These are phyloP conservation scores for Nakazawaea anatomiae DNA, from an alignment of 805 yeast species.

Conservation along the genomic window DNA sequence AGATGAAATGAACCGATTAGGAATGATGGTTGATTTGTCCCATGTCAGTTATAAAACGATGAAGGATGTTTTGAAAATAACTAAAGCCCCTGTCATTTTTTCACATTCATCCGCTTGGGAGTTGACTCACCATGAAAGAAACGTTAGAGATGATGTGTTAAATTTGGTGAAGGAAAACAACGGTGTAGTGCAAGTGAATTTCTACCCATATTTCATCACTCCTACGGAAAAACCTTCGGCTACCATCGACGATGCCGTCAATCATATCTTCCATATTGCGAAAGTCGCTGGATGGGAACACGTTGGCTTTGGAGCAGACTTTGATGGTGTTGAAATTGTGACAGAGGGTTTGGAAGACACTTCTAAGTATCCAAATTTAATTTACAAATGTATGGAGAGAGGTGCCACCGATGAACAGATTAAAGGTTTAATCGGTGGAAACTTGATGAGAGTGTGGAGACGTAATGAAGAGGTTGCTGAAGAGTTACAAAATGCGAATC, in stretches of 20 bases:
- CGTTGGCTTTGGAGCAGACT: conserved; percentile 41
- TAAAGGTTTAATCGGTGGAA: conserved; percentile 30
- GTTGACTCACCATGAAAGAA: conserved; percentile 30
- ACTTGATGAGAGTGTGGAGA: conserved; percentile 34
- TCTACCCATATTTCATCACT: conserved; percentile 31
- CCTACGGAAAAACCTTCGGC: conserved; percentile 14
- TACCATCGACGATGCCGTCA: conserved; percentile 37
- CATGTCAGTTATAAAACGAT: conserved; percentile 43
- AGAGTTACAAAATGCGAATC: conserved; percentile 5
- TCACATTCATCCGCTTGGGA: conserved; percentile 35
- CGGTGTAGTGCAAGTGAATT: conserved; percentile 39
- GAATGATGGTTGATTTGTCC: conserved; percentile 43
- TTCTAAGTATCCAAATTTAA: conserved; percentile 38
- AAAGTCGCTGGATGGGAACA: conserved; percentile 38
- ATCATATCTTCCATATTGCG: conserved; percentile 33
- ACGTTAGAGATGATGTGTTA: conserved; percentile 37
- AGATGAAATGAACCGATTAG: conserved; percentile 41
- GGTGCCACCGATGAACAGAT: conserved; percentile 34
- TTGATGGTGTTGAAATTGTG: conserved; percentile 40
- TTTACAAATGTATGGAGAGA: conserved; percentile 21
- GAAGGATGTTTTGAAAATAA: conserved; percentile 31
- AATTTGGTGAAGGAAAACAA: conserved; percentile 26
- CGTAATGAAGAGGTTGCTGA: conserved; percentile 22
- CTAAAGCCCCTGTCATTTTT: conserved; percentile 36
- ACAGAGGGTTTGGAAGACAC: conserved; percentile 41